Base-by-base conservation (phyloP, 257 asterid genomes). In the Mitragyna speciosa region DNA sequence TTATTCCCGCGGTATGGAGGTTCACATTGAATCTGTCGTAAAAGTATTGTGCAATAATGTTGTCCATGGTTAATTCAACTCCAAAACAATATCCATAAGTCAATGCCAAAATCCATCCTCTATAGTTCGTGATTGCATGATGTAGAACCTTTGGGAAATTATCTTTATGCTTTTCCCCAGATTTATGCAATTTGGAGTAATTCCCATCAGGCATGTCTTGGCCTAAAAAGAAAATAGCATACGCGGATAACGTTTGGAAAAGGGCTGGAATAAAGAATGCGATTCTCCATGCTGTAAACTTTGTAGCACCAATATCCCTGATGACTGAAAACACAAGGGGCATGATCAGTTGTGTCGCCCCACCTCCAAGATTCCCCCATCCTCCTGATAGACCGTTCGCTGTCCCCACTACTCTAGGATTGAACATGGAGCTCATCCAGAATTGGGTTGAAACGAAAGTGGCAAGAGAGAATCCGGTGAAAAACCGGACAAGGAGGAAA, bases 321-420 rank as follows among this genome's bases (percentile, higher is more conserved):
- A 93, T 88, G 49, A 92, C 70, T 11, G 81, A 82, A 73, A 85
- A 93, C 0, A 90, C 92, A 0, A 90, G 85, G 0, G 98, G 98
- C 99, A 95, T 95, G 77, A 95, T 91, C 11, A 94, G 89, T 85
- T 94, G 98, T 0, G 97, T 88, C 0, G 96, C 97, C 0, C 99
- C 97, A 36, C 97, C 97, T 39, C 99, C 99, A 17, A 93, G 96
- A 63, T 95, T 95, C 0, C 99, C 99, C 99, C 99, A 93, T 0
- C 99, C 98, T 12, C 95, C 99, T 0, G 98, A 80, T 7, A 93
- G 33, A 14, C 98, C 98, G 69, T 95, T 95, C 5, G 97, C 98
- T 0, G 96, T 90, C 68, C 92, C 99, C 43, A 95, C 93, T 43
- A 95, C 94, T 0, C 41, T 84, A 0, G 81, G 39, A 12, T 87